These are phyloP conservation scores for Spencermartinsiella ligniputridi DNA, from an alignment of 1,139 yeast species.

Conservation along the genomic window DNA sequence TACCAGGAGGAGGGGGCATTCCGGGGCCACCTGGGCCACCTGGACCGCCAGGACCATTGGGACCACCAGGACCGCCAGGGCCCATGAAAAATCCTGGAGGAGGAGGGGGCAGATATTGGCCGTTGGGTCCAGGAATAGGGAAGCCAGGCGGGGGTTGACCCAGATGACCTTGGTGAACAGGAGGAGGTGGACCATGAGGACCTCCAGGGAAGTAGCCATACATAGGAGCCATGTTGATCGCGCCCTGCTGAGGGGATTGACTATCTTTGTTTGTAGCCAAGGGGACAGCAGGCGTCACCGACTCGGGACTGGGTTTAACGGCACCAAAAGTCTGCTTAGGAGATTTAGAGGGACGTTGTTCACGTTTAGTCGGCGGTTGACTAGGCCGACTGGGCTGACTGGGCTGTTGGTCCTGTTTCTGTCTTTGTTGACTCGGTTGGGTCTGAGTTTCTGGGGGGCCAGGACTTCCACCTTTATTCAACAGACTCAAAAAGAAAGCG, in stretches of 20 bases:
- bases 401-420: no score
- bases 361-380: no score
- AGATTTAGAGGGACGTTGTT: no score
- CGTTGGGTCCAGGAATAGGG: conserved; percentile 2
- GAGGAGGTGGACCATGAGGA: conserved; percentile 3
- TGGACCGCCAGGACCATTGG: conserved; percentile 4
- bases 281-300: background rate
- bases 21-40: conserved; percentile 21
- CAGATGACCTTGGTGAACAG: conserved; percentile 5
- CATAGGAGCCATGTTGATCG: conserved; percentile 3
- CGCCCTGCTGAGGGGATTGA: background rate
- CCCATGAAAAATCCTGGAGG: conserved; percentile 23
- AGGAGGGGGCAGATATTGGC: conserved; percentile 12
- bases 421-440: background rate
- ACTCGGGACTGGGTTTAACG: conserved; percentile 5
- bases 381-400: no score
- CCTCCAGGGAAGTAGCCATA: conserved; percentile 8
- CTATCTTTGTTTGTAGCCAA: no score
- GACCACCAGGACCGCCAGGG: conserved; percentile 13
- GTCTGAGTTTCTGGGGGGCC: conserved; percentile 6
- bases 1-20: conserved; percentile 18
- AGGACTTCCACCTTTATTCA: conserved; percentile 19
- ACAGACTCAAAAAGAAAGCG: conserved; percentile 28
- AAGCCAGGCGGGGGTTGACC: conserved; percentile 11
- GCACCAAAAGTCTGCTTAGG: conserved; percentile 10